Percentiles rank a stretch among this genome's conserved stretches.
phyloP scores from a whole-genome alignment of 2,329 filamentous ascomycete species.

The Scedosporium apiospermum region DNA sequence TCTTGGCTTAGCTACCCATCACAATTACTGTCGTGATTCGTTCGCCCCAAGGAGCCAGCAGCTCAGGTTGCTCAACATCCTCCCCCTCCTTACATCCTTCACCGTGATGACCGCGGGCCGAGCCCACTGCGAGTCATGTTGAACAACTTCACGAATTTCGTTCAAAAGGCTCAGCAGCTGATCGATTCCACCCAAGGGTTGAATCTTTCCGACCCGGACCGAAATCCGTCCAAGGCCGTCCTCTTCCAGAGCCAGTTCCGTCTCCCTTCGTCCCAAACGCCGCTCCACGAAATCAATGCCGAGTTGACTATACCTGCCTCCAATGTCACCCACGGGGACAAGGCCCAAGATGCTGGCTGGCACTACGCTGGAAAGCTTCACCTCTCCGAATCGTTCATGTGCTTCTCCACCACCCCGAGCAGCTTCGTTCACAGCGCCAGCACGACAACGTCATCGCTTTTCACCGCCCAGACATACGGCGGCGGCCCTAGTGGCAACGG shows the following conservation, averaged over 20 bases:
- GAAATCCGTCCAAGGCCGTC: constrained; percentile 79
- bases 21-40: neutral
- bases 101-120: constrained; percentile 10
- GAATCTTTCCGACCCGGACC: constrained; percentile 62
- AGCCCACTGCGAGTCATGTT: constrained; percentile 38
- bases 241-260: constrained; percentile 96
- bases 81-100: constrained; percentile 9
- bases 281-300: constrained; percentile 91
- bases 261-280: constrained; percentile 82
- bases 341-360: constrained; percentile 64
- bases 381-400: constrained; percentile 87
- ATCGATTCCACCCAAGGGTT: constrained; percentile 80
- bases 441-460: constrained; percentile 68
- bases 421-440: constrained; percentile 78
- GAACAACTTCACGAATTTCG: constrained; percentile 63
- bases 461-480: constrained; percentile 87
- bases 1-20: neutral
- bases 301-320: constrained; percentile 80
- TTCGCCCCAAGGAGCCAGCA: neutral
- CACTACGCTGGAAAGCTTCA: constrained; percentile 90
- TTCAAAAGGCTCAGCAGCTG: constrained; percentile 91
- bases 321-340: constrained; percentile 58
- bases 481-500: constrained; percentile 90
- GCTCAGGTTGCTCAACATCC: constrained; percentile 6
- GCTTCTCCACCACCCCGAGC: constrained; percentile 88